Conservation (phyloP, 768 basidiomycete species). For the Pleurotus tuoliensis region DNA sequence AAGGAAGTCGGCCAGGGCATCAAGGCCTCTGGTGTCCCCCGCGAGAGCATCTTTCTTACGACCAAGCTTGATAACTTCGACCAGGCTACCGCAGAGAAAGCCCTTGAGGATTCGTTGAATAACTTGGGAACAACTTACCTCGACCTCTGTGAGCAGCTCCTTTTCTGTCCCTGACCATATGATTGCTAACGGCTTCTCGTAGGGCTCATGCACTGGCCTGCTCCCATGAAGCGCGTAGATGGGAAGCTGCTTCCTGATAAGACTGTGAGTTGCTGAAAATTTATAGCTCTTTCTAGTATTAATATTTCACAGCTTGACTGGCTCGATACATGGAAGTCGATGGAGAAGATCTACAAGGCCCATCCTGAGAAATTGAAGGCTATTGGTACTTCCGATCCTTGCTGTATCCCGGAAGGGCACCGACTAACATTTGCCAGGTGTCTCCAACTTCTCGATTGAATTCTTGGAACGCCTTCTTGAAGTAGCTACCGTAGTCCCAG, state of each 20-base stretch:
- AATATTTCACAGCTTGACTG: conserved; percentile 41
- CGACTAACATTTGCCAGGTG: conserved; percentile 28
- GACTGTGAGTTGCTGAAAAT: neutral
- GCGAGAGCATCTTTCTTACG: conserved; percentile 56
- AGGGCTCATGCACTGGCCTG: conserved; percentile 85
- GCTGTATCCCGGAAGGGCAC: neutral
- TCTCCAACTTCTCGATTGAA: conserved; percentile 68
- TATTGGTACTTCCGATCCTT: conserved; percentile 45
- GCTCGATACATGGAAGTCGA: conserved; percentile 75
- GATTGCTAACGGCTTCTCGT: neutral
- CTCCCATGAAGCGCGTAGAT: conserved; percentile 18
- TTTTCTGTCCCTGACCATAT: neutral
- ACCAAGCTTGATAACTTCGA: conserved; percentile 66
- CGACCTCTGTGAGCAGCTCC: conserved; percentile 58
- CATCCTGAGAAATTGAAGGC: conserved; percentile 71
- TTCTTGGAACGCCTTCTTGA: conserved; percentile 61
- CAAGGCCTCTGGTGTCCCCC: conserved; percentile 3
- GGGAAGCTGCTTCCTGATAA: conserved; percentile 3
- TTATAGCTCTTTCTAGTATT: neutral
- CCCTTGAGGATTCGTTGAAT: conserved; percentile 66
- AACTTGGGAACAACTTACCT: conserved; percentile 72
- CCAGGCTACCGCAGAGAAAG: conserved; percentile 53
- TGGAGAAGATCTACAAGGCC: conserved; percentile 66
- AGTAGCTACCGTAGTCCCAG: conserved; percentile 57
- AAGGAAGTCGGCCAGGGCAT: conserved; percentile 3